Evolutionary conservation across 345 rosid species (phyloP), one percentile per base, ranked within the genome.

Genomic region (Cochlearia excelsa): DNA sequence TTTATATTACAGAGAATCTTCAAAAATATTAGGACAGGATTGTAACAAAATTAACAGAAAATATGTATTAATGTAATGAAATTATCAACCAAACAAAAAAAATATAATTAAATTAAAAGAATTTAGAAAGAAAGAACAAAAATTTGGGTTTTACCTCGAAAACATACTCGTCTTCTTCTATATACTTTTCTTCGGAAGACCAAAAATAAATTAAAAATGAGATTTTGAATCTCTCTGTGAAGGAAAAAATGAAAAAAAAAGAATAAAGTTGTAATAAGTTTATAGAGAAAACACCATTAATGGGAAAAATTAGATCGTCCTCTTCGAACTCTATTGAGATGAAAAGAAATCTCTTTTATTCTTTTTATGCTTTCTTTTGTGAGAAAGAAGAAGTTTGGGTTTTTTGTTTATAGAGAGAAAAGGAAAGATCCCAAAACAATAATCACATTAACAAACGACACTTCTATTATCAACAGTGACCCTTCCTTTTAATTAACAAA

Each of bases 231-330:
- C 66, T 63, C 40, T 10, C 10, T 49, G 31, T 30, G 27, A 43
- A 44, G 38, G 57, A 54, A 46, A 42, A 53, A 69, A 46, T 5
- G 8, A 49, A 57, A 4, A 10, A 11, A 7, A 2, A 4, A 30
- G 46, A 42, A 51, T 49, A 41, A 11, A 16, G 66, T 55, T 60
- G 54, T 55, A 55, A 69, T 49, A 16, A 16, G 49, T 60, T 66
- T 66, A 66, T 60, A 66, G 67, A 55, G 72, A 43, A 67, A 67
- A 66, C 68, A 66, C 72, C 71, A 72, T 60, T 72, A 65, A 72
- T 65, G 61, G 75, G 65, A 33, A 75, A 79, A 79, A 66, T 76
- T 68, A 82, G 94, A 81, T 86, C 91, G 78, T 76, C 80, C 23
- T 16, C 23, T 16, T 16, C 23, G 23, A 16, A 16, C 61, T 52